These are phyloP conservation scores for Pseudogymnoascus sp. DNA, from an alignment of 2,329 filamentous ascomycete species.

Conservation along the genomic window DNA sequence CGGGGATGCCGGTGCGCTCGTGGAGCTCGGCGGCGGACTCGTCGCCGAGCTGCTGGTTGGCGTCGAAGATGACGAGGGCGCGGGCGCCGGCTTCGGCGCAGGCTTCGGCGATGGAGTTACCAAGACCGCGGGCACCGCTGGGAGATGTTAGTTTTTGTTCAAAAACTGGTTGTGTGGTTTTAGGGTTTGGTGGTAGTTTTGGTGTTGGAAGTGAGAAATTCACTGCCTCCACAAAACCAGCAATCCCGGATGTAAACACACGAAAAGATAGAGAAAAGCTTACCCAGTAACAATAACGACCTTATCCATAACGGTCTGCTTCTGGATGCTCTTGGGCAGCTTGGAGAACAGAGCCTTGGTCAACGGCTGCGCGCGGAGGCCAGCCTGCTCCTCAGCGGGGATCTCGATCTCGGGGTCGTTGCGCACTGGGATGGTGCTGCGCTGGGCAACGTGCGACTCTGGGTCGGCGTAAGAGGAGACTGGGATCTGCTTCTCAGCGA, in stretches of 20 bases:
- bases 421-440: constrained; percentile 21
- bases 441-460: constrained; percentile 14
- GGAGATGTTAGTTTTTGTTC: constrained; percentile 21
- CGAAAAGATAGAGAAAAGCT: constrained; percentile 20
- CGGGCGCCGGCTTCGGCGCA: constrained; percentile 68
- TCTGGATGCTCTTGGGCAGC: constrained; percentile 57
- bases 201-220: neutral
- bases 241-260: neutral
- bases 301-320: constrained; percentile 61
- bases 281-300: constrained; percentile 65
- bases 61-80: constrained; percentile 66
- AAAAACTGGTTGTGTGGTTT: neutral
- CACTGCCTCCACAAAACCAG: neutral
- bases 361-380: constrained; percentile 33
- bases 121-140: constrained; percentile 66
- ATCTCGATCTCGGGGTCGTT: constrained; percentile 11
- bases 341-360: constrained; percentile 43
- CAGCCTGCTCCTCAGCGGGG: constrained; percentile 5
- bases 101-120: constrained; percentile 71
- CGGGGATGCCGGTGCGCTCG: constrained; percentile 62
- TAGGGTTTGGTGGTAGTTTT: neutral
- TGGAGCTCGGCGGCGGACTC: constrained; percentile 60
- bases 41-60: constrained; percentile 67
- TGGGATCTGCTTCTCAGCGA: constrained; percentile 24
- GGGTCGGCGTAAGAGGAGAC: constrained; percentile 16